phyloP scores from a whole-genome alignment of 2,329 filamentous ascomycete species.

The Hypocrella siamensis region DNA sequence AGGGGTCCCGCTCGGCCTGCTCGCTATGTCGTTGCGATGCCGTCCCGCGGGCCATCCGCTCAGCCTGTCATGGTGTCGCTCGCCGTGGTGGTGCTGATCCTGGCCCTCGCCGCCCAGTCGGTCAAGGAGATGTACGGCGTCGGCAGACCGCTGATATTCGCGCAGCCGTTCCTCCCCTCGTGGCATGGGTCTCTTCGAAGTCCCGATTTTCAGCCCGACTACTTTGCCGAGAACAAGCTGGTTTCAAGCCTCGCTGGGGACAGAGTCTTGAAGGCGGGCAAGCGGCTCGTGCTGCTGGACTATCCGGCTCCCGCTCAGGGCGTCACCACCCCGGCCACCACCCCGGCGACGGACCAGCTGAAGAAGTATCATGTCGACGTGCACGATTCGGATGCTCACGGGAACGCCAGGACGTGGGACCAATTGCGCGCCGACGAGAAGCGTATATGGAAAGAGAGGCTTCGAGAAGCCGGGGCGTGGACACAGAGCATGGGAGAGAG shows the following conservation, averaged over 20 bases:
- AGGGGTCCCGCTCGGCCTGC: constrained; percentile 29
- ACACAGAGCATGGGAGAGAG: constrained; percentile 62
- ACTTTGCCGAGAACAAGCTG: constrained; percentile 15
- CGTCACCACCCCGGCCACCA: constrained; percentile 7
- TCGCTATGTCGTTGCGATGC: constrained; percentile 54
- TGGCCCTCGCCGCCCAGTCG: constrained; percentile 47
- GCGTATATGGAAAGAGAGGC: constrained; percentile 50
- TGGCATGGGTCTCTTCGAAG: constrained; percentile 18
- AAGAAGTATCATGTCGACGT: constrained; percentile 23
- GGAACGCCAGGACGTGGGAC: constrained; percentile 51
- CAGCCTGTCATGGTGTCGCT: constrained; percentile 35
- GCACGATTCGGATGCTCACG: constrained; percentile 31
- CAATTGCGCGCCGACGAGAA: constrained; percentile 49
- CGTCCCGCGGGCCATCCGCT: constrained; percentile 36
- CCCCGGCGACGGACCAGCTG: no score
- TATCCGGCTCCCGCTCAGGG: not conserved
- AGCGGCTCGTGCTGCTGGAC: constrained; percentile 23
- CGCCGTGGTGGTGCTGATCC: constrained; percentile 39
- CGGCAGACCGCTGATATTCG: constrained; percentile 38
- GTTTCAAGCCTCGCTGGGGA: constrained; percentile 21
- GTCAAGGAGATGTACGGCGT: constrained; percentile 48
- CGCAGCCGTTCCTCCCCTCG: constrained; percentile 37
- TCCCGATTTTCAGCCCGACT: constrained; percentile 10
- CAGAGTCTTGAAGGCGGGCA: constrained; percentile 15
- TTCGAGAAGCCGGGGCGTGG: constrained; percentile 62